Evolutionary conservation across 352 stramenopile species (phyloP).

Genomic region (Pythium grandisporangium): DNA sequence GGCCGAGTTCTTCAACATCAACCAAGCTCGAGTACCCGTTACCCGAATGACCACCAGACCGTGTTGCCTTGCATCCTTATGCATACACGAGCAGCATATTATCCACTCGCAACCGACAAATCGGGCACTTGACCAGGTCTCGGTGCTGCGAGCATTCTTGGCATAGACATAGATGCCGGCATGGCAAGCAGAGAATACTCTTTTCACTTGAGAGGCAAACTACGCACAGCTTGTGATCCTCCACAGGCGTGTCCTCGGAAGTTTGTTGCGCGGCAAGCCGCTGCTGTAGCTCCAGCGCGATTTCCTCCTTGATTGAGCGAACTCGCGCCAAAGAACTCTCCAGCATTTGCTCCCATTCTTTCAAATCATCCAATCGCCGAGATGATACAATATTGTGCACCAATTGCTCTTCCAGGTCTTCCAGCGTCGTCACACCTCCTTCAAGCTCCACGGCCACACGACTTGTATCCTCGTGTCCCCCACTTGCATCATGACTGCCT

Average conservation of each 20-base stretch:
- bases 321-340: constrained; percentile 48
- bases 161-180: constrained; percentile 76
- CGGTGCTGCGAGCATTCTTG: constrained; percentile 54
- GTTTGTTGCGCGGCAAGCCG: constrained; percentile 63
- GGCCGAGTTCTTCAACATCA: no score
- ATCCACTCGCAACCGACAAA: constrained; percentile 74
- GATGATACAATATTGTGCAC: constrained; percentile 16
- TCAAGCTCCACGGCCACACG: constrained; percentile 15
- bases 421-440: constrained; percentile 15
- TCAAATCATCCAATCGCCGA: constrained; percentile 44
- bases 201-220: constrained; percentile 79
- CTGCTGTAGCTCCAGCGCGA: constrained; percentile 66
- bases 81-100: constrained; percentile 81
- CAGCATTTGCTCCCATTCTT: constrained; percentile 61
- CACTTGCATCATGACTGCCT: not conserved
- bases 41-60: no score
- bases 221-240: constrained; percentile 83
- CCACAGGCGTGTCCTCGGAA: constrained; percentile 44
- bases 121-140: constrained; percentile 74
- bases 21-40: no score
- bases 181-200: constrained; percentile 76
- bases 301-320: constrained; percentile 58
- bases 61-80: no score
- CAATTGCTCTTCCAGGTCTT: constrained; percentile 19
- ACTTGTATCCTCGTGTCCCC: not conserved